These are phyloP conservation scores for Fusarium armeniacum DNA, from an alignment of 2,329 filamentous ascomycete species.

Conservation along the genomic window DNA sequence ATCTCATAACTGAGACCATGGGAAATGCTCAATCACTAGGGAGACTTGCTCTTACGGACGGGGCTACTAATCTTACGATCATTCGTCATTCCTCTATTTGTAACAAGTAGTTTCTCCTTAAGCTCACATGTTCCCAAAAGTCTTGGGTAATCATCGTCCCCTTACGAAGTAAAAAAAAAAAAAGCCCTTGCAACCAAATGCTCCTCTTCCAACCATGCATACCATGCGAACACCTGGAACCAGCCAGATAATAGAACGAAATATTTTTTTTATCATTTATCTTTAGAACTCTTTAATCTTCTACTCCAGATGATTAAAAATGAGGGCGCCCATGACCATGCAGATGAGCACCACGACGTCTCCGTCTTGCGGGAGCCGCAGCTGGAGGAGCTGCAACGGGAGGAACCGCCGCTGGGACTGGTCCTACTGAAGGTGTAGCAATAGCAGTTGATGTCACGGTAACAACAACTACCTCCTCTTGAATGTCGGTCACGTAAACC, in stretches of 20 bases:
- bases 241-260: slow-evolving; percentile 53
- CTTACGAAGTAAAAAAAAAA: slow-evolving; percentile 54
- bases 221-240: slow-evolving; percentile 54
- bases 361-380: slow-evolving; percentile 28
- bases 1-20: slow-evolving; percentile 15
- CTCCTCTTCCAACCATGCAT: slow-evolving; percentile 54
- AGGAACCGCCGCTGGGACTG: slow-evolving; percentile 3
- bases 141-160: slow-evolving; percentile 51
- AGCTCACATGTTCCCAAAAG: slow-evolving; percentile 55
- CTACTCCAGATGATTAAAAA: slow-evolving; percentile 40
- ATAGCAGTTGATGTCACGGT: slow-evolving; percentile 53
- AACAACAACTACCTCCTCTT: slow-evolving; percentile 59
- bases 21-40: slow-evolving; percentile 26
- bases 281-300: slow-evolving; percentile 22
- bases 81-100: slow-evolving; percentile 52
- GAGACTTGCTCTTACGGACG: slow-evolving; percentile 33
- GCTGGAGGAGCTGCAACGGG: slow-evolving; percentile 1
- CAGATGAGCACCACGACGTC: slow-evolving; percentile 54
- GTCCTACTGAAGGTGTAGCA: slow-evolving; percentile 31
- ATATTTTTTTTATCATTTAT: slow-evolving; percentile 30
- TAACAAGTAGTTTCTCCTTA: slow-evolving; percentile 50
- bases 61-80: slow-evolving; percentile 39
- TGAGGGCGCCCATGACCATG: slow-evolving; percentile 55
- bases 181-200: slow-evolving; percentile 53
- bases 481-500: slow-evolving; percentile 65